Conservation (phyloP, 73 alveolate genomes). For the Urostyla sp. region DNA sequence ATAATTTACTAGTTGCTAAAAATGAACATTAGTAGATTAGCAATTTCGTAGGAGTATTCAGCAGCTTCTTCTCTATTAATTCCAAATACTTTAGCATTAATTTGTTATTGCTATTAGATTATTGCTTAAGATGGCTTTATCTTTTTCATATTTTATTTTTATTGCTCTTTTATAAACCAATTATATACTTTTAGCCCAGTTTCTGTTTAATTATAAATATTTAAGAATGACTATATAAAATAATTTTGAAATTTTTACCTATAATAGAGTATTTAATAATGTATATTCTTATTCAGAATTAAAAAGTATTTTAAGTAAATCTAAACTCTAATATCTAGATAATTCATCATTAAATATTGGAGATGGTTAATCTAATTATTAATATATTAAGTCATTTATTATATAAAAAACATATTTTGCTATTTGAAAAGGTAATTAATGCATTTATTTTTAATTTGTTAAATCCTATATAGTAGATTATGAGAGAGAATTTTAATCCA, state of each 20-base stretch:
- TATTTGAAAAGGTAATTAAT: constrained; percentile 24
- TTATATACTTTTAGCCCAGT: not conserved
- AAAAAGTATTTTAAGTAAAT: not conserved
- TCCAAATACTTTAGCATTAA: constrained; percentile 27
- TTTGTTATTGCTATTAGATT: not conserved
- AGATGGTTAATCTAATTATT: constrained; percentile 1
- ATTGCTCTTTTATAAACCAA: constrained; percentile 2
- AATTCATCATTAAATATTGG: not conserved
- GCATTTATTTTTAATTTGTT: not conserved
- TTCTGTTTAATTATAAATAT: constrained; percentile 9
- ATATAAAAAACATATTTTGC: constrained; percentile 31
- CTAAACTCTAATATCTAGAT: not conserved
- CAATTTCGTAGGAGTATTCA: constrained; percentile 13
- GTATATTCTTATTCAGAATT: not conserved
- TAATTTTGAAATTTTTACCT: not conserved
- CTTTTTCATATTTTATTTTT: not conserved
- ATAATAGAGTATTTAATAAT: not conserved
- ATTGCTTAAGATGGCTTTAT: not conserved
- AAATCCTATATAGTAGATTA: not conserved
- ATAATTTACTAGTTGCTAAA: constrained; percentile 3
- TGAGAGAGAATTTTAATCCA: not conserved
- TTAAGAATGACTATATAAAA: not conserved
- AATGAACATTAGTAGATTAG: not conserved
- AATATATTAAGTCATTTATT: not conserved
- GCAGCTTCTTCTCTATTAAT: constrained; percentile 11